phyloP scores from a whole-genome alignment of 1,139 yeast genomes.

The Torulaspora pretoriensis region DNA sequence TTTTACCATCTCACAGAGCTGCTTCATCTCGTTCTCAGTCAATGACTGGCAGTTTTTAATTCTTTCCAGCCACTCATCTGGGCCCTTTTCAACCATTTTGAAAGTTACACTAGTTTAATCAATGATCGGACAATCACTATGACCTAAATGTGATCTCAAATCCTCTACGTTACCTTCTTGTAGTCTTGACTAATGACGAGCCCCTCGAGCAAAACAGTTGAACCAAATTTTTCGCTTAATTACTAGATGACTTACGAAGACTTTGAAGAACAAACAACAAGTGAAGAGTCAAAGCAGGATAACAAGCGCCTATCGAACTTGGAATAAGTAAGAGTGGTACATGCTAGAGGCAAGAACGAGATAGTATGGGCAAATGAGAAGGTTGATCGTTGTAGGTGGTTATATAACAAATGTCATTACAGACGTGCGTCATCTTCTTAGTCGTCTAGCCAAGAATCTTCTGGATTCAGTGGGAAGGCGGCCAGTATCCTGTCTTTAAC shows the following conservation, averaged over 20 bases:
- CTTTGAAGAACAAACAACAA: background rate
- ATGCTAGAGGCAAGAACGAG: background rate
- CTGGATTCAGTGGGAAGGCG: conserved; percentile 30
- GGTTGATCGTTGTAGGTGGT: background rate
- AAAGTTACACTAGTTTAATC: background rate
- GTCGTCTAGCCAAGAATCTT: conserved; percentile 32
- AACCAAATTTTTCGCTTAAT: background rate
- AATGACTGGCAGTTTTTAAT: conserved; percentile 85
- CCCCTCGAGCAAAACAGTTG: background rate
- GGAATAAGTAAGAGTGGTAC: too few relatives aligned
- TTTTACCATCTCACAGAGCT: conserved; percentile 88
- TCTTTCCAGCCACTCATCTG: conserved; percentile 95
- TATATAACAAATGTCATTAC: background rate
- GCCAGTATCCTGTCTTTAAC: conserved; percentile 27
- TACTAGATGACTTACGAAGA: background rate
- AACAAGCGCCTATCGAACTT: background rate
- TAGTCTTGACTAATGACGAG: background rate
- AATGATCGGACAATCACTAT: background rate
- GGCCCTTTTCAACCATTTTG: conserved; percentile 72
- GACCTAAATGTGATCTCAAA: background rate
- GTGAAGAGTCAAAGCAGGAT: background rate
- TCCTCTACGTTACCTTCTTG: background rate
- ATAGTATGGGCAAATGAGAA: background rate
- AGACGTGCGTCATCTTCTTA: conserved; percentile 2
- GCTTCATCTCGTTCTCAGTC: conserved; percentile 93